Conservation (phyloP, 306 rosid species). For the Pterocarpus macrocarpus region DNA sequence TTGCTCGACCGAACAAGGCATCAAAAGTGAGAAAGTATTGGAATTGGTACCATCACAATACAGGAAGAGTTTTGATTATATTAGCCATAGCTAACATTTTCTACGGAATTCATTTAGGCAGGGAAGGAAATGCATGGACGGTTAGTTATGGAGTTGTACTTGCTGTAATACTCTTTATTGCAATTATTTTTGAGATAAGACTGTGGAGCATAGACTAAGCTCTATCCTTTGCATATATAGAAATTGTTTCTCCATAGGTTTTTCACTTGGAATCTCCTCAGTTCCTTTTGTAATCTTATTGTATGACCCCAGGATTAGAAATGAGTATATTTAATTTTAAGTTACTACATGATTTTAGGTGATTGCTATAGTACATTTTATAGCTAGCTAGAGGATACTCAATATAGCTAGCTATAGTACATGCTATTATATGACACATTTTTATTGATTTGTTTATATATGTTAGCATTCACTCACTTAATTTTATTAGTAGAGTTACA, state of each 20-base stretch:
- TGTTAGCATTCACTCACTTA: too few relatives aligned
- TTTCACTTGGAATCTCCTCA: constrained; percentile 27
- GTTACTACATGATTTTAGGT: too few relatives aligned
- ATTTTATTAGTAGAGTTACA: too few relatives aligned
- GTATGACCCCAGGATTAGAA: background rate
- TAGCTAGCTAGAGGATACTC: too few relatives aligned
- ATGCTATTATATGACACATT: too few relatives aligned
- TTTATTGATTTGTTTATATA: too few relatives aligned
- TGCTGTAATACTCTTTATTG: constrained; percentile 55
- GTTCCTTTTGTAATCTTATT: constrained; percentile 32
- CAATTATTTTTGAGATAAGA: constrained; percentile 61
- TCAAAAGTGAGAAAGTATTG: constrained; percentile 73
- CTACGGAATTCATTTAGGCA: constrained; percentile 76
- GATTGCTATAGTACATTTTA: too few relatives aligned
- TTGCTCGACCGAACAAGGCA: constrained; percentile 66
- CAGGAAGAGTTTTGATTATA: constrained; percentile 68
- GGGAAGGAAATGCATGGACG: constrained; percentile 63
- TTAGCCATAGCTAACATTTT: constrained; percentile 73
- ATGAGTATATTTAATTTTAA: background rate
- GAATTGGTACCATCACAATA: constrained; percentile 74
- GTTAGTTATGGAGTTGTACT: constrained; percentile 70
- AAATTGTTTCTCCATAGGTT: constrained; percentile 24
- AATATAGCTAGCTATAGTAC: too few relatives aligned
- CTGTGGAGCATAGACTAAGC: constrained; percentile 49
- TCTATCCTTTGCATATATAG: background rate